Evolutionary conservation across 805 yeast species (phyloP), one percentile per base, ranked within the genome.

Genomic region (Starmerella ratchasimensis): DNA sequence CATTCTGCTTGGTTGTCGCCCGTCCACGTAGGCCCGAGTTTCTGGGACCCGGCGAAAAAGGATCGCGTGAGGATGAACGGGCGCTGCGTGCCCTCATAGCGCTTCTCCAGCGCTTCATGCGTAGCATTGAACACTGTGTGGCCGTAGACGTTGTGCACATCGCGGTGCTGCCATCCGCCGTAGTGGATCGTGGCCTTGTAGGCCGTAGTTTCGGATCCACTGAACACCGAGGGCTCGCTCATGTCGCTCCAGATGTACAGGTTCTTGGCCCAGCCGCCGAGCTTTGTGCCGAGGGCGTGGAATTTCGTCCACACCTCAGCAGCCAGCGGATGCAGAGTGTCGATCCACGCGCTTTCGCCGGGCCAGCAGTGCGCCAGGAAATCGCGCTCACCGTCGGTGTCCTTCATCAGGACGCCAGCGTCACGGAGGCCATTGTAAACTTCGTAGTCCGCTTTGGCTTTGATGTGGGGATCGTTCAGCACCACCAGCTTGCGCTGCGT

Each of bases 361-460:
- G 98, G 96, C 98, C 98, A 90, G 58, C 97, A 90, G 56, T 83
- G 93, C 3, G 95, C 97, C 34, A 71, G 65, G 55, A 65, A 86
- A 2, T 71, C 59, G 14, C 20, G 28, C 1, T 64, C 54, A 19
- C 73, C 76, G 2, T 56, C 46, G 16, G 58, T 56, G 34, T 70
- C 61, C 43, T 62, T 56, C 9, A 43, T 33, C 10, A 39, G 34
- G 16, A 83, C 64, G 4, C 59, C 52, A 7, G 65, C 51, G 11
- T 62, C 48, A 5, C 55, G 58, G 18, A 82, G 55, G 1, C 47
- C 55, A 2, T 77, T 67, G 51, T 83, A 77, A 1, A 82, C 71
- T 13, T 61, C 60, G 56, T 86, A 86, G 6, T 68, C 76, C 1
- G 37, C 30, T 36, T 50, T 57, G 0, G 65, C 64, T 54, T 84